Percentiles rank a stretch among this genome's conserved stretches.
Evolutionary conservation across 768 basidiomycete genomes (phyloP).

Genomic region (Favolaschia claudopus): DNA sequence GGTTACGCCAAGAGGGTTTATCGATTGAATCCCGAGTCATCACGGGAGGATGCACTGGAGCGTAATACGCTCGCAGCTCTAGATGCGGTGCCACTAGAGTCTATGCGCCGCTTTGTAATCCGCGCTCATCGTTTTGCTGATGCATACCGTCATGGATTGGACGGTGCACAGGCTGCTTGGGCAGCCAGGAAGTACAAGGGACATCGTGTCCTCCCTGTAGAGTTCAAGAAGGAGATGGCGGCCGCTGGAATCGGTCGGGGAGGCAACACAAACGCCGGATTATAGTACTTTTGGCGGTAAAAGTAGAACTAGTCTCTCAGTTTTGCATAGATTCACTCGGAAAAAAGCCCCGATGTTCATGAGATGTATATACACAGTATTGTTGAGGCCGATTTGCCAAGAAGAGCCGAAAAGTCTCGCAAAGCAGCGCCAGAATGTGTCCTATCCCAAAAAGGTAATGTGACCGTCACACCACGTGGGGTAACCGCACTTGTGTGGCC

Average conservation of each 20-base stretch:
- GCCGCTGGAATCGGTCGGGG: not conserved
- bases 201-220: constrained; percentile 17
- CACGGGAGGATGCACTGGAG: constrained; percentile 32
- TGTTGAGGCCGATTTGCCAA: too few relatives aligned
- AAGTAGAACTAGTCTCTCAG: too few relatives aligned
- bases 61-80: constrained; percentile 17
- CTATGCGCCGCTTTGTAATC: not conserved
- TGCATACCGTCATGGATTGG: not conserved
- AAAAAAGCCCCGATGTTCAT: too few relatives aligned
- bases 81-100: not conserved
- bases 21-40: not conserved
- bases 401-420: too few relatives aligned
- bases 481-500: too few relatives aligned
- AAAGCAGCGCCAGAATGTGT: too few relatives aligned
- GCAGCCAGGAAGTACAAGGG: constrained; percentile 3
- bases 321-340: too few relatives aligned
- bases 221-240: not conserved
- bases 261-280: not conserved
- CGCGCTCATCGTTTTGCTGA: not conserved
- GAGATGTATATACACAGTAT: too few relatives aligned
- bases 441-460: too few relatives aligned
- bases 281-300: too few relatives aligned
- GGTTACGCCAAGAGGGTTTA: constrained; percentile 28
- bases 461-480: too few relatives aligned
- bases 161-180: not conserved